Conservation (phyloP, 441 rosid species). For the Pelargonium myrrhifolium region DNA sequence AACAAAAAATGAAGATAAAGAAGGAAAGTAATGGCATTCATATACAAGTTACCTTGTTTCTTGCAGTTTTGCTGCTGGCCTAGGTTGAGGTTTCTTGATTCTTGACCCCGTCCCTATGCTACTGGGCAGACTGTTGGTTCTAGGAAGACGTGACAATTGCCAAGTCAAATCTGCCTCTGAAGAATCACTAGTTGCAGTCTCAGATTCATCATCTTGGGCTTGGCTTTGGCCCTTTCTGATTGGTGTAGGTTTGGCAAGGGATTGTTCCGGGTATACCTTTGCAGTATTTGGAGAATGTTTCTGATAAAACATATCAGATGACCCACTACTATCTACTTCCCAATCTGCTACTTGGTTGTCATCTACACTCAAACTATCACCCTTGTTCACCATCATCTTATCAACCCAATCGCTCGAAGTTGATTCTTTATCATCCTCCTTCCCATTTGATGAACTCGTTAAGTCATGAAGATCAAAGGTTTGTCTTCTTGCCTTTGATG, state of each 20-base stretch:
- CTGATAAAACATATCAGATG: slow-evolving; percentile 32
- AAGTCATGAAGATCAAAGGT: slow-evolving; percentile 50
- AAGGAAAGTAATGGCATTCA: neutral
- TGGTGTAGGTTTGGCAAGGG: slow-evolving; percentile 14
- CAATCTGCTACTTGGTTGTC: slow-evolving; percentile 24
- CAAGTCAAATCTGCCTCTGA: slow-evolving; percentile 44
- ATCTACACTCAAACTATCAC: slow-evolving; percentile 22
- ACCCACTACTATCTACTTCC: slow-evolving; percentile 31
- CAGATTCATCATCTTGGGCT: slow-evolving; percentile 31
- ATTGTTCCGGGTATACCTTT: slow-evolving; percentile 38
- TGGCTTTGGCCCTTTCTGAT: slow-evolving; percentile 39
- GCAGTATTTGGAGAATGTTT: slow-evolving; percentile 26
- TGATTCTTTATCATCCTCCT: slow-evolving; percentile 44
- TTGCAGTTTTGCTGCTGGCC: slow-evolving; percentile 27
- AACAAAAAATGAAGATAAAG: neutral
- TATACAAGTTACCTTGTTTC: slow-evolving; percentile 49
- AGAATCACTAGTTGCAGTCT: slow-evolving; percentile 48
- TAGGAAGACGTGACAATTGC: slow-evolving; percentile 42
- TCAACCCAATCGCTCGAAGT: slow-evolving; percentile 53
- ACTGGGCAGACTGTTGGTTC: slow-evolving; percentile 31
- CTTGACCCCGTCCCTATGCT: slow-evolving; percentile 24
- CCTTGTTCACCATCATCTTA: slow-evolving; percentile 45
- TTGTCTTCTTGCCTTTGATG: slow-evolving; percentile 37
- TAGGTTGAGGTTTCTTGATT: slow-evolving; percentile 44
- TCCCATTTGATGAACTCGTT: slow-evolving; percentile 25